Evolutionary conservation across 768 basidiomycete species (phyloP).

Genomic region (Collybiopsis luxurians): DNA sequence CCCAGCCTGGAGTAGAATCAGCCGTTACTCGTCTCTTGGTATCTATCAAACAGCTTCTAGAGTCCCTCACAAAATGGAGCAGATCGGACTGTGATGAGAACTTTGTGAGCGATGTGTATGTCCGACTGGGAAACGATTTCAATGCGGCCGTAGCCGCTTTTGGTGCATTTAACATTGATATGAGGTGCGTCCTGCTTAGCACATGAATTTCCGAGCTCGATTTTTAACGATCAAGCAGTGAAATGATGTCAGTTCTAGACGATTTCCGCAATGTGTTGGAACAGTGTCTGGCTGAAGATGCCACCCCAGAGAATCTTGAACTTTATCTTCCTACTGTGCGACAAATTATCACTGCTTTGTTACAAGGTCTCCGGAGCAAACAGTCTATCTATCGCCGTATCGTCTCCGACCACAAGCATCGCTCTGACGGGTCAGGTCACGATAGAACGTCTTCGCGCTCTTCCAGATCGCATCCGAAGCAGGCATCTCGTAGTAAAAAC

Average conservation of each 20-base stretch:
- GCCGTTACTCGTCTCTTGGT: conserved; percentile 91
- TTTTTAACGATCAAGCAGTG: conserved; percentile 47
- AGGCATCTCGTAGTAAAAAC: conserved; percentile 40
- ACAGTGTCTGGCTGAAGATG: conserved; percentile 88
- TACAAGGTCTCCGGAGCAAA: conserved; percentile 90
- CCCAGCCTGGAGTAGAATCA: conserved; percentile 79
- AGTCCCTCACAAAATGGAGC: conserved; percentile 86
- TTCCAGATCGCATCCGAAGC: conserved; percentile 48
- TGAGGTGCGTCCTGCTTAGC: conserved; percentile 93
- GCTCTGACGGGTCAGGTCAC: conserved; percentile 45
- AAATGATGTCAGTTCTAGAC: conserved; percentile 83
- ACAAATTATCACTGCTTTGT: conserved; percentile 86
- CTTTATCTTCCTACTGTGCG: conserved; percentile 89
- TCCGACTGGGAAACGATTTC: conserved; percentile 95
- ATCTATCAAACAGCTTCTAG: conserved; percentile 92
- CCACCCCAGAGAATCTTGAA: conserved; percentile 80
- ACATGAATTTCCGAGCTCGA: too few relatives aligned
- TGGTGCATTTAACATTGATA: conserved; percentile 78
- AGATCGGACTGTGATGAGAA: conserved; percentile 64
- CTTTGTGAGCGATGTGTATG: conserved; percentile 95
- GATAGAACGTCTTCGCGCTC: conserved; percentile 55
- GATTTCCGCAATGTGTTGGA: conserved; percentile 89
- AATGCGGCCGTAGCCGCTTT: conserved; percentile 92
- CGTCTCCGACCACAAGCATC: conserved; percentile 58
- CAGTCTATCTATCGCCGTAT: conserved; percentile 85